A percentile compares a stretch with the other conserved stretches of the same genome.
Conservation (phyloP, 2,329 filamentous ascomycete species). For the Fusarium udum region DNA sequence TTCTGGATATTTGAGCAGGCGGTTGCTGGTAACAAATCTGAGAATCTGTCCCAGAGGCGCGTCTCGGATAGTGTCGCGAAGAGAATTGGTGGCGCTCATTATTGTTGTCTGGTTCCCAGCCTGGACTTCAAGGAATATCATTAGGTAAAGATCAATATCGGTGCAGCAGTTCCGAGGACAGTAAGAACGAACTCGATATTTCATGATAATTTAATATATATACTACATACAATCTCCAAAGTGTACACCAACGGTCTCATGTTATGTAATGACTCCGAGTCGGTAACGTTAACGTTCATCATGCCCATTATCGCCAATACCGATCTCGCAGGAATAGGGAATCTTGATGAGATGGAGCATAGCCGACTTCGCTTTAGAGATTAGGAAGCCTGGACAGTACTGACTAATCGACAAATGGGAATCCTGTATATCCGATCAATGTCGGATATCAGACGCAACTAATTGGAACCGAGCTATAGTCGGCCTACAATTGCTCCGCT, state of each 20-base stretch:
- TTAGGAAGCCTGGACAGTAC: neutral
- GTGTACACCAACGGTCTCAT: rapidly evolving
- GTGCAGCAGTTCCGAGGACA: rapidly evolving
- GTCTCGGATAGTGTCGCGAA: constrained; percentile 56
- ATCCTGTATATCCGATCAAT: neutral
- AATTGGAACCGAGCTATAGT: no score
- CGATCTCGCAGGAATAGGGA: rapidly evolving
- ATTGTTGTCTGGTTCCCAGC: rapidly evolving
- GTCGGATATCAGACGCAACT: neutral
- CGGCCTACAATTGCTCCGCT: neutral
- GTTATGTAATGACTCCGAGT: no score
- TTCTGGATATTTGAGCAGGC: constrained; percentile 66
- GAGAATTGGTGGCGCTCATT: neutral
- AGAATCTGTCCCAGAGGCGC: constrained; percentile 67
- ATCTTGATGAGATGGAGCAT: rapidly evolving
- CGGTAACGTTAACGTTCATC: neutral
- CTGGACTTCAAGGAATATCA: rapidly evolving
- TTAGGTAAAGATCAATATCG: rapidly evolving
- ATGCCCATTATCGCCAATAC: rapidly evolving
- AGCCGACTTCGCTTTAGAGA: rapidly evolving
- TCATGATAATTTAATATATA: rapidly evolving
- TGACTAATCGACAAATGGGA: neutral
- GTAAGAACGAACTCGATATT: rapidly evolving
- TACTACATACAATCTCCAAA: rapidly evolving
- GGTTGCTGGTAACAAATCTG: constrained; percentile 61